Evolutionary conservation across 202 grass and related monocot genomes (phyloP).

Genomic region (Schoenoplectus triqueter): DNA sequence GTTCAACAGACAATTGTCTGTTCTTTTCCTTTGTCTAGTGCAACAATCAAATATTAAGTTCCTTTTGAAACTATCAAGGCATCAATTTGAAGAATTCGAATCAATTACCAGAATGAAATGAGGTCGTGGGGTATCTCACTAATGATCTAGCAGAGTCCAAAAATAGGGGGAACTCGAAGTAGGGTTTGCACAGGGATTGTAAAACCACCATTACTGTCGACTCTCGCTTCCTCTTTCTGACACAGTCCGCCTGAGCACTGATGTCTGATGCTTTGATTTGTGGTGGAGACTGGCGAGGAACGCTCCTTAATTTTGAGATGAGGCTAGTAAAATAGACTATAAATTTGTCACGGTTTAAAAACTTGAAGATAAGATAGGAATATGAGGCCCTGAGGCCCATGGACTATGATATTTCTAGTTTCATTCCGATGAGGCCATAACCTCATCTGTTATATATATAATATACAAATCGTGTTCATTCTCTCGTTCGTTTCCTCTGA

Average conservation of each 20-base stretch:
- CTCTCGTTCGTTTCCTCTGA: too few relatives aligned
- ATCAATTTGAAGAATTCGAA: not conserved
- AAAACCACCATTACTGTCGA: slow-evolving; percentile 21
- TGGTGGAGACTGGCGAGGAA: slow-evolving; percentile 12
- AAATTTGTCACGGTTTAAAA: too few relatives aligned
- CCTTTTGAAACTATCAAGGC: not conserved
- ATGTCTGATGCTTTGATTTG: not conserved
- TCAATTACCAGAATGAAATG: slow-evolving; percentile 30
- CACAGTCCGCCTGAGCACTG: not conserved
- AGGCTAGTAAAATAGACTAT: not conserved
- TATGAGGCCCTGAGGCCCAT: too few relatives aligned
- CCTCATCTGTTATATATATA: too few relatives aligned
- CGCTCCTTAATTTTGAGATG: not conserved
- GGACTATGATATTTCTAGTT: too few relatives aligned
- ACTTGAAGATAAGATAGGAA: too few relatives aligned
- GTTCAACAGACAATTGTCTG: not conserved
- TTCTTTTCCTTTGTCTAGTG: not conserved
- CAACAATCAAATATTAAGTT: not conserved
- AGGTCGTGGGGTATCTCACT: not conserved
- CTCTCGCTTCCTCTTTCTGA: slow-evolving; percentile 5
- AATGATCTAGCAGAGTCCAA: not conserved
- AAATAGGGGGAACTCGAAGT: not conserved
- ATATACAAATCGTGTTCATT: too few relatives aligned
- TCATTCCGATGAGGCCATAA: too few relatives aligned
- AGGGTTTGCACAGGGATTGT: not conserved